Base-by-base conservation (phyloP, 2,329 filamentous ascomycete genomes). In the Trichoderma afroharzianum region DNA sequence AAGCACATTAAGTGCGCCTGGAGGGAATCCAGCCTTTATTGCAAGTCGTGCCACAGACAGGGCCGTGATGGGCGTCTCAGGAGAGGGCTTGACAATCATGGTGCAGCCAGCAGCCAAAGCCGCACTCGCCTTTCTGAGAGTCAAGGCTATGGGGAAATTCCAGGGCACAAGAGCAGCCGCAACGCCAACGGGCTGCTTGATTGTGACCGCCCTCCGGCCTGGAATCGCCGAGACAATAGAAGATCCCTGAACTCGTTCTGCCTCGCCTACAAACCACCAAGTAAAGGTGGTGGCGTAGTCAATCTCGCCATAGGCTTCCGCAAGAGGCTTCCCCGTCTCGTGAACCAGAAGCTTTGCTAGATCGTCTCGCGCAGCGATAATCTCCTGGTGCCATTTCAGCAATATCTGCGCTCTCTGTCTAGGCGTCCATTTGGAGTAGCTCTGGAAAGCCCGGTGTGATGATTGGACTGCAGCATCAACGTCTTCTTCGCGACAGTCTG, bases 71-170 rank as follows among this genome's bases (percentile, higher is more conserved):
- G 92, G 93, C 3, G 92, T 94, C 79, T 93, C 91, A 0, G 91
- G 91, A 4, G 88, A 91, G 2, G 91, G 90, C 81, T 93, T 93
- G 18, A 88, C 85, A 18, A 95, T 85, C 88, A 95, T 93, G 1
- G 91, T 93, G 79, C 91, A 93, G 24, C 92, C 92, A 14, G 91
- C 91, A 28, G 92, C 92, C 32, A 94, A 82, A 1, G 88, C 89
- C 0, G 88, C 82, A 2, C 80, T 82, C 9, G 82, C 80, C 72
- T 86, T 86, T 21, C 84, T 77, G 26, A 85, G 79, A 8, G 85
- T 80, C 80, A 88, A 86, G 12, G 84, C 85, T 26, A 85, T 78
- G 14, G 86, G 86, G 74, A 91, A 92, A 80, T 92, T 91, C 89
- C 88, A 82, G 0, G 81, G 80, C 7, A 82, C 77, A 12, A 82